Percentiles rank a stretch among this genome's conserved stretches.
Conservation (phyloP, 352 stramenopile genomes). For the Pythium diclinum region DNA sequence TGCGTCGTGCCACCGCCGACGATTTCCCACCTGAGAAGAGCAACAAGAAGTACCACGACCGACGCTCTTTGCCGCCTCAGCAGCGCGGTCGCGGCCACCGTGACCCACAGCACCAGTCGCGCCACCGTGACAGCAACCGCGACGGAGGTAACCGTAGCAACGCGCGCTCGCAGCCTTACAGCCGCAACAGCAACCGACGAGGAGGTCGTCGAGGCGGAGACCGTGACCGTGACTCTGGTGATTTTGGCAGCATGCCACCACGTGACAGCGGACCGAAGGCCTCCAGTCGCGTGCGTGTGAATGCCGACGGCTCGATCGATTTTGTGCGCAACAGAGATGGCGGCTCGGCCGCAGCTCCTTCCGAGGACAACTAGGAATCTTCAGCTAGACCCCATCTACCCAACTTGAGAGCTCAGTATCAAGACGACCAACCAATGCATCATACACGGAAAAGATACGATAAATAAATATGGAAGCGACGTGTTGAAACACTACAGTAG, state of each 20-base stretch:
- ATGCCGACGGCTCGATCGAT: slow-evolving; percentile 61
- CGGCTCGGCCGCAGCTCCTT: neutral
- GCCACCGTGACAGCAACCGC: slow-evolving; percentile 6
- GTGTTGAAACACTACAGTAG: neutral
- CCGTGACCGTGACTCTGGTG: slow-evolving; percentile 16
- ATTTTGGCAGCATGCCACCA: slow-evolving; percentile 22
- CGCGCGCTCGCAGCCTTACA: slow-evolving; percentile 21
- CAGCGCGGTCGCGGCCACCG: slow-evolving; percentile 28
- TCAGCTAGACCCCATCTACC: neutral
- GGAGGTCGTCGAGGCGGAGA: slow-evolving; percentile 2
- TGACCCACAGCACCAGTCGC: slow-evolving; percentile 14
- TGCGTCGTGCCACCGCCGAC: slow-evolving; percentile 67
- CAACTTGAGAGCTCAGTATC: neutral
- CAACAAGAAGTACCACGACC: slow-evolving; percentile 75
- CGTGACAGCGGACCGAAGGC: slow-evolving; percentile 31
- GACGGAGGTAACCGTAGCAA: neutral
- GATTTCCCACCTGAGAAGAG: slow-evolving; percentile 81
- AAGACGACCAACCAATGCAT: neutral
- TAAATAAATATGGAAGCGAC: neutral
- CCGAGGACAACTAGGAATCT: neutral
- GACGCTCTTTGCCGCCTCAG: slow-evolving; percentile 22
- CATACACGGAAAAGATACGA: neutral
- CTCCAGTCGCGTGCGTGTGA: slow-evolving; percentile 55
- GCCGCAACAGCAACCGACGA: slow-evolving; percentile 4
- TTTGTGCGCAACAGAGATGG: slow-evolving; percentile 33